Conservation (phyloP, 208 protist species). For the Leishmania major region DNA sequence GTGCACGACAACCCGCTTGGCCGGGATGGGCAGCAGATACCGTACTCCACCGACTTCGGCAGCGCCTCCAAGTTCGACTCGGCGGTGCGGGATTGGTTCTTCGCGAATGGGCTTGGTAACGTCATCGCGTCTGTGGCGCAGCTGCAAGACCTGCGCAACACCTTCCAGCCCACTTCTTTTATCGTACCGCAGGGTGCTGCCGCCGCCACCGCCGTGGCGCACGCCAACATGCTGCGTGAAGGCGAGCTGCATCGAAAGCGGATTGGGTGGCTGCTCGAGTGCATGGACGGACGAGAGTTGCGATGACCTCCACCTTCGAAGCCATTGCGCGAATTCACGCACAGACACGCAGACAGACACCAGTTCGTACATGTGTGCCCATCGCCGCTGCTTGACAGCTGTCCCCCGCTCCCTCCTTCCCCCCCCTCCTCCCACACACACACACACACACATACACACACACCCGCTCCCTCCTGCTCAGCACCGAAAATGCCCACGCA, state of each 20-base stretch:
- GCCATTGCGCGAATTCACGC: not conserved
- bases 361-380: not conserved
- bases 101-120: slow-evolving; percentile 72
- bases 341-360: not conserved
- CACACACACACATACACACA: too few relatives aligned
- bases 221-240: slow-evolving; percentile 28
- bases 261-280: slow-evolving; percentile 28
- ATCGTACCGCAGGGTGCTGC: slow-evolving; percentile 14
- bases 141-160: slow-evolving; percentile 47
- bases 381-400: not conserved
- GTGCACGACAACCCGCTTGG: slow-evolving; percentile 48
- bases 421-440: too few relatives aligned
- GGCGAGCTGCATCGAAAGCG: slow-evolving; percentile 31
- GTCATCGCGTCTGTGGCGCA: slow-evolving; percentile 68
- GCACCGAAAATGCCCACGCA: too few relatives aligned
- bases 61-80: slow-evolving; percentile 90
- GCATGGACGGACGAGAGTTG: slow-evolving; percentile 33
- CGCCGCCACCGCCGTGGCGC: slow-evolving; percentile 1
- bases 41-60: slow-evolving; percentile 78
- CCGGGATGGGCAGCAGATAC: slow-evolving; percentile 28
- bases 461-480: not conserved
- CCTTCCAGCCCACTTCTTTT: slow-evolving; percentile 29
- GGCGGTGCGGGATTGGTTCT: slow-evolving; percentile 84
- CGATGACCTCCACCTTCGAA: slow-evolving; percentile 1
- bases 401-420: too few relatives aligned